Base-by-base conservation (phyloP, 2,329 filamentous ascomycete species). In the Colletotrichum agaves region DNA sequence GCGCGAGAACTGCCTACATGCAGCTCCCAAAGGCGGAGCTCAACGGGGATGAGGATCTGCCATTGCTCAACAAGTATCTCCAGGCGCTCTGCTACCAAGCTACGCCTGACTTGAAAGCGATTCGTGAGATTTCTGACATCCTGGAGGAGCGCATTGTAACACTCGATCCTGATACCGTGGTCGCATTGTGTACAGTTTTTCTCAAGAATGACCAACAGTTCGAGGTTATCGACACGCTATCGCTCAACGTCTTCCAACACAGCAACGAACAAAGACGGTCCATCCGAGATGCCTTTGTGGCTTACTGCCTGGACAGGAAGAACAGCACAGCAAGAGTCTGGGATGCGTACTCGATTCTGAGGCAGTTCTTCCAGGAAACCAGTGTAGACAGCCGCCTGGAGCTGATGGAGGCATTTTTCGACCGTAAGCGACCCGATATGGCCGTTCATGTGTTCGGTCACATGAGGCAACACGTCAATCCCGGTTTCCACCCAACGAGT, bases 391-490 rank as follows among this genome's bases (percentile, higher is more conserved):
- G 87, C 56, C 91, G 95, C 10, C 88, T 90, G 13, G 79, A 84
- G 27, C 83, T 98, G 49, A 97, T 99, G 92, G 85, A 90, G 21
- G 84, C 87, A 21, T 98, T 98, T 79, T 97, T 97, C 75, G 81
- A 85, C 7, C 90, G 93, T 43, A 85, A 87, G 31, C 89, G 94
- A 11, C 85, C 93, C 12, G 94, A 98, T 74, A 94, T 98, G 86
- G 94, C 93, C 3, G 89, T 89, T 52, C 86, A 94, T 69, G 89
- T 97, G 37, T 98, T 99, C 78, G 92, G 92, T 13, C 93, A 98
- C 76, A 98, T 98, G 94, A 91, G 94, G n/a, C 86, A 91, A 57
- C 90, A 94, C 71, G 84, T 86, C 23, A 87, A 90, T 64, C 80
- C 81, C 3, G 80, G 82, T 1, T 87, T 88, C 21, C 88, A 91